Evolutionary conservation across 1,284 basidiomycete genomes (phyloP).

Genomic region (Ustilago hordei): DNA sequence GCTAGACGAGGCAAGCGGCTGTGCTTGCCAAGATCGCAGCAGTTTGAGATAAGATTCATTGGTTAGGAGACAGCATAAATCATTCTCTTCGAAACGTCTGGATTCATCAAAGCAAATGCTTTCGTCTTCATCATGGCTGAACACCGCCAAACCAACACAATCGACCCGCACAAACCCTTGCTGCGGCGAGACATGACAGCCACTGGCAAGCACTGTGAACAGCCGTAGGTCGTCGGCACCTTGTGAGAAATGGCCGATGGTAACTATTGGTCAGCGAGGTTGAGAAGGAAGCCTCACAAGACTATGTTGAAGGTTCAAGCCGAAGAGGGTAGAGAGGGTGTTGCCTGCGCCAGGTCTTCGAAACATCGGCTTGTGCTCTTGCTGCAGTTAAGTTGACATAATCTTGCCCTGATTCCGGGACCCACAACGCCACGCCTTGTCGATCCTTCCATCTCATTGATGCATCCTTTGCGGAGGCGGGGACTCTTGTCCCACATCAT

Average conservation of each 20-base stretch:
- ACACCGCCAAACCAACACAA: slow-evolving; percentile 6
- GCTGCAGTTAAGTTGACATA: neutral
- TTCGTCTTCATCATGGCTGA: neutral
- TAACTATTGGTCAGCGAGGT: neutral
- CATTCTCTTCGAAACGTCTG: neutral
- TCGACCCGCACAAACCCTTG: neutral
- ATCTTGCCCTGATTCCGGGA: neutral
- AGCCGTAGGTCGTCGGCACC: neutral
- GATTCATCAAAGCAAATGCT: too few species aligned
- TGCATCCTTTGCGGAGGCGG: slow-evolving; percentile 7
- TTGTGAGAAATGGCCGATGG: neutral
- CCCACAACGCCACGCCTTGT: slow-evolving; percentile 10
- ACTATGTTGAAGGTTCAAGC: neutral
- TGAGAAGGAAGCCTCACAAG: neutral
- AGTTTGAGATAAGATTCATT: neutral
- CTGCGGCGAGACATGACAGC: slow-evolving; percentile 8
- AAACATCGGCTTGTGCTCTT: slow-evolving; percentile 9
- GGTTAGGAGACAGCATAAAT: neutral
- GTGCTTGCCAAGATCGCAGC: slow-evolving; percentile 9
- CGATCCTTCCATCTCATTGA: slow-evolving; percentile 8
- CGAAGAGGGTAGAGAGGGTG: neutral
- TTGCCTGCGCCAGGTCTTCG: slow-evolving; percentile 14
- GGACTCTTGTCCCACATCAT: slow-evolving; percentile 34
- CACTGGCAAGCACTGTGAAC: neutral
- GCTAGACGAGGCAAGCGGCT: slow-evolving; percentile 3